A percentile compares a stretch with the other conserved stretches of the same genome.
These are phyloP conservation scores for Spirogloea muscicola DNA, from an alignment of 139 green algal genomes.

Conservation along the genomic window DNA sequence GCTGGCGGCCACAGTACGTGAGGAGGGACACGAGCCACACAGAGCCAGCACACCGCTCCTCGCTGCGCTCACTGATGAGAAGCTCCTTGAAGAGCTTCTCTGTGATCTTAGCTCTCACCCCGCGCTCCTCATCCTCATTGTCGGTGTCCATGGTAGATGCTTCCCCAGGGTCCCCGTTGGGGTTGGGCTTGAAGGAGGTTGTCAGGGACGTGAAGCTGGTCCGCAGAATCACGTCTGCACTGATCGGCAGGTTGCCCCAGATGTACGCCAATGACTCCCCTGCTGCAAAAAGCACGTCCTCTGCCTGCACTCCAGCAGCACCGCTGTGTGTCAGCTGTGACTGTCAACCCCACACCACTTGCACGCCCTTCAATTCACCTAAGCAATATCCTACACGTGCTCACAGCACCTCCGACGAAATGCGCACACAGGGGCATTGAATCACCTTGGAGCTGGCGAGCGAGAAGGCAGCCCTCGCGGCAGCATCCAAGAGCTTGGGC, in stretches of 20 bases:
- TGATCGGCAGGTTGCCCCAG: slow-evolving; percentile 63
- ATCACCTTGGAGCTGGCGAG: too few species aligned
- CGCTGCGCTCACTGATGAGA: slow-evolving; percentile 52
- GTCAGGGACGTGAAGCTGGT: slow-evolving; percentile 51
- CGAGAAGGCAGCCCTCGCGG: too few species aligned
- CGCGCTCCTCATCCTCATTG: too few species aligned
- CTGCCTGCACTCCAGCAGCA: slow-evolving; percentile 57
- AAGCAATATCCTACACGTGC: too few species aligned
- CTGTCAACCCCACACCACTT: too few species aligned
- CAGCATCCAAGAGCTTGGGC: too few species aligned
- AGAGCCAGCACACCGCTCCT: slow-evolving; percentile 64
- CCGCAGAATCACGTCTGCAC: slow-evolving; percentile 48
- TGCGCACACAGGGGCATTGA: too few species aligned
- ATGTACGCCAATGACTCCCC: slow-evolving; percentile 75
- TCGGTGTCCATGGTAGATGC: too few species aligned
- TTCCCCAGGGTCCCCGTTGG: too few species aligned
- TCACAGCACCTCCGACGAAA: too few species aligned
- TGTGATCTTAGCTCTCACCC: slow-evolving; percentile 3
- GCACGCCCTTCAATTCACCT: too few species aligned
- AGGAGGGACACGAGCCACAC: slow-evolving; percentile 82
- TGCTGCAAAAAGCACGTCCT: slow-evolving; percentile 70
- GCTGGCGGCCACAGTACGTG: slow-evolving; percentile 56
- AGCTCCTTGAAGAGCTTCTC: slow-evolving; percentile 57
- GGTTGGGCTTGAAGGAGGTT: slow-evolving; percentile 3
- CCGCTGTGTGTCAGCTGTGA: too few species aligned